Evolutionary conservation across 345 rosid species (phyloP).

Genomic region (Murraya koenigii): DNA sequence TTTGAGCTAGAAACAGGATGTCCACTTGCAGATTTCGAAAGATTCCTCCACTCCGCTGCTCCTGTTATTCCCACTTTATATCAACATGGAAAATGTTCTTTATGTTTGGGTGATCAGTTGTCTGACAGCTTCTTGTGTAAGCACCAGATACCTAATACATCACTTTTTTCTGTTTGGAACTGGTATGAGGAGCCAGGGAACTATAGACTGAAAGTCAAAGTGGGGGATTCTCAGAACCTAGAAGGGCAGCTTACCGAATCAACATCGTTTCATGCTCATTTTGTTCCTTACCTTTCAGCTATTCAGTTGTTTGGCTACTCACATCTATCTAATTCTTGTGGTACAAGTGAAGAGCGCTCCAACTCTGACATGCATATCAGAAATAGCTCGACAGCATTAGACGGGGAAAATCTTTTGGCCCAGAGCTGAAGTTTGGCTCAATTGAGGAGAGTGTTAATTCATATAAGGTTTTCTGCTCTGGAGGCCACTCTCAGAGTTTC

Average conservation of each 20-base stretch:
- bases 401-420: background rate
- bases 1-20: conserved; percentile 5
- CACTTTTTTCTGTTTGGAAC: conserved; percentile 28
- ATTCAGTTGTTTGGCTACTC: conserved; percentile 25
- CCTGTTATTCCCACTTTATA: conserved; percentile 17
- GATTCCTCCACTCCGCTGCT: conserved; percentile 20
- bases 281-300: conserved; percentile 34
- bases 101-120: conserved; percentile 4
- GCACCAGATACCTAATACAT: conserved; percentile 13
- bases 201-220: conserved; percentile 28
- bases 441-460: conserved; percentile 4
- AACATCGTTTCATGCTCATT: conserved; percentile 23
- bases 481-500: background rate
- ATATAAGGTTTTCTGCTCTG: background rate
- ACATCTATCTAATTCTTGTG: conserved; percentile 1
- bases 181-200: conserved; percentile 31
- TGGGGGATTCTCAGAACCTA: conserved; percentile 4
- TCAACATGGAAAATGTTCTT: conserved; percentile 1
- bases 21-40: conserved; percentile 30
- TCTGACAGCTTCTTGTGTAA: conserved; percentile 7
- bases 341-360: background rate
- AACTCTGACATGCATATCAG: background rate
- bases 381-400: background rate
- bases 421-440: conserved; percentile 1
- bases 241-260: background rate